Base-by-base conservation (phyloP, 441 rosid genomes). In the Aleurites moluccanus region DNA sequence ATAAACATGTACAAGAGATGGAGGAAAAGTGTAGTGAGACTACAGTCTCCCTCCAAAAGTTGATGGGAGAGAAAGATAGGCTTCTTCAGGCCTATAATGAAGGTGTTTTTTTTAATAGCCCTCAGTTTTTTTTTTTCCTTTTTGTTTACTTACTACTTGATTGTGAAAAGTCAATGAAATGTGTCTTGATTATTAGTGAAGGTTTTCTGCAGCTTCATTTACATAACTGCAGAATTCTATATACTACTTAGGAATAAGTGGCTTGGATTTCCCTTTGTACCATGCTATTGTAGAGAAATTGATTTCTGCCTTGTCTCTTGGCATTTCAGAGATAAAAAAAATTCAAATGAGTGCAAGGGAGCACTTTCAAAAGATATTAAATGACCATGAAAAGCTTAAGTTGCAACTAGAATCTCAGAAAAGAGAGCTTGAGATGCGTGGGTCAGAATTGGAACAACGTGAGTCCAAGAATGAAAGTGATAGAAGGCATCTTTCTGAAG, bases 381-480 rank as follows among this genome's bases (percentile, higher is more conserved):
- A 77, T 74, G 96, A 95, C 75, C 97, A 93, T 76, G 97, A 91
- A 85, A 93, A 91, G 80, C 88, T 85, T 45, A 93, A 91, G 87
- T 44, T 63, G 70, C 97, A 89, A 78, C 74, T 95, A 71, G 97
- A 86, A 82, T 82, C 97, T 80, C 92, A 86, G 77, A 88, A 82
- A 70, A 86, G 76, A 73, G 94, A 90, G 80, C 93, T 95, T 59
- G 92, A 93, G 81, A 77, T 87, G 70, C 90, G 93, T 25, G 85
- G 86, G 62, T 71, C 73, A 28, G 94, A 89, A 75, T 80, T 91
- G 86, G 89, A 88, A 81, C 84, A 85, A 81, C 95, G 97, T 63
- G 97, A 95, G 80, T 89, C 92, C 11, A 78, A 82, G 69, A 92
- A 90, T 85, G 97, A 93, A 85, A 89, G 23, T 79, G 95, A 88